A percentile compares a stretch with the other conserved stretches of the same genome.
These are phyloP conservation scores for Emergomyces pasteurianus DNA, from an alignment of 2,329 filamentous ascomycete genomes.

Conservation along the genomic window DNA sequence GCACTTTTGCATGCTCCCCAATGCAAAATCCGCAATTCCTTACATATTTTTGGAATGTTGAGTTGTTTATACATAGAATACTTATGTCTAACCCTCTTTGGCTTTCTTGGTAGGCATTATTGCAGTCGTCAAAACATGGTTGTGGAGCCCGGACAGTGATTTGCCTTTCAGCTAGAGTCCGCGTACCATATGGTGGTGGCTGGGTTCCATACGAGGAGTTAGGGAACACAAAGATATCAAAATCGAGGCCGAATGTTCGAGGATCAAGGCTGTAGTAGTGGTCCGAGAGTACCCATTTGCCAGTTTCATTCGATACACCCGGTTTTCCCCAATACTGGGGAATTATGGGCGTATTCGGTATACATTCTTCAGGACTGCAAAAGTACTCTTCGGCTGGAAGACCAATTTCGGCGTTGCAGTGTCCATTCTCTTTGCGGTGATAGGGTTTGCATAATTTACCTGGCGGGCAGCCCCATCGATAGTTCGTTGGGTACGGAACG, in stretches of 20 bases:
- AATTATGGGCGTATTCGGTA: constrained; percentile 20
- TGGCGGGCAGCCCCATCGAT: constrained; percentile 31
- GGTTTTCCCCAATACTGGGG: constrained; percentile 17
- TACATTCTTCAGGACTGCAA: constrained; percentile 31
- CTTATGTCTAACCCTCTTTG: constrained; percentile 34
- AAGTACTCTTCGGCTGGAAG: constrained; percentile 28
- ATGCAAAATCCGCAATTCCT: not conserved
- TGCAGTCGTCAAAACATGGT: constrained; percentile 44
- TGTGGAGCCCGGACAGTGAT: constrained; percentile 28
- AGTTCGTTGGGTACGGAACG: constrained; percentile 18
- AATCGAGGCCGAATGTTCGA: constrained; percentile 49
- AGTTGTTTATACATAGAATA: constrained; percentile 34
- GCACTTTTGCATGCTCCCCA: not conserved
- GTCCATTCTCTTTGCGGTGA: constrained; percentile 18
- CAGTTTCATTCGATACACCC: constrained; percentile 13
- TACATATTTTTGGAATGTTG: constrained; percentile 28
- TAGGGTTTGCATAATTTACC: constrained; percentile 31
- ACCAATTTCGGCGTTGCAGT: constrained; percentile 31
- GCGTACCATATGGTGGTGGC: too few relatives aligned
- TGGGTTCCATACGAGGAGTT: constrained; percentile 1
- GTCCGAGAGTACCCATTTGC: constrained; percentile 40
- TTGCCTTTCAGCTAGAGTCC: constrained; percentile 22
- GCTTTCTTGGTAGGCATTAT: constrained; percentile 38
- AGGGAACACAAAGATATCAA: constrained; percentile 45
- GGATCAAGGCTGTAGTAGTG: constrained; percentile 58